A percentile compares a stretch with the other conserved stretches of the same genome.
These are phyloP conservation scores for Penicillium brasilianum DNA, from an alignment of 2,329 filamentous ascomycete species.

Conservation along the genomic window DNA sequence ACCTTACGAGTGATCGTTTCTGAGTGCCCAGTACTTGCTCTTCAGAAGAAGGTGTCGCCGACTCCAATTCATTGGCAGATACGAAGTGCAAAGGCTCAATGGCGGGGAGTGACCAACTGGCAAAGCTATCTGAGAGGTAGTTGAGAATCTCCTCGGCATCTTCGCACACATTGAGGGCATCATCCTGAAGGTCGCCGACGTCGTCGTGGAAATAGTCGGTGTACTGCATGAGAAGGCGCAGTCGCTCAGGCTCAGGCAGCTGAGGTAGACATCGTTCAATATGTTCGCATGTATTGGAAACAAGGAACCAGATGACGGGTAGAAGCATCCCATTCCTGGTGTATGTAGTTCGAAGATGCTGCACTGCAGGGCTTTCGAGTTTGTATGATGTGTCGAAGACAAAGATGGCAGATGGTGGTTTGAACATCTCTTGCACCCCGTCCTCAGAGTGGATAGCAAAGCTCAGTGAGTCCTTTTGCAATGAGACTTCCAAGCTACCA, in stretches of 20 bases:
- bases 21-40: slow-evolving; percentile 26
- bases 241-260: slow-evolving; percentile 38
- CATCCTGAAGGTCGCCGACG: slow-evolving; percentile 49
- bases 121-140: slow-evolving; percentile 43
- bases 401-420: slow-evolving; percentile 47
- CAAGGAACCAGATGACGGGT: slow-evolving; percentile 51
- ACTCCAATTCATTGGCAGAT: slow-evolving; percentile 35
- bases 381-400: slow-evolving; percentile 52
- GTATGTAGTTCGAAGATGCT: slow-evolving; percentile 46
- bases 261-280: slow-evolving; percentile 51
- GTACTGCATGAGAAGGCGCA: slow-evolving; percentile 43
- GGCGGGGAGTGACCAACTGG: slow-evolving; percentile 44
- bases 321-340: slow-evolving; percentile 42
- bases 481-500: slow-evolving; percentile 42
- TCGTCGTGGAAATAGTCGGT: slow-evolving; percentile 39
- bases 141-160: slow-evolving; percentile 46
- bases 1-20: slow-evolving; percentile 42
- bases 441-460: slow-evolving; percentile 44
- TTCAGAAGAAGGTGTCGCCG: slow-evolving; percentile 25
- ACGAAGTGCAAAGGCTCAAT: slow-evolving; percentile 47
- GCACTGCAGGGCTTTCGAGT: slow-evolving; percentile 44
- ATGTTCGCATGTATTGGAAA: slow-evolving; percentile 55
- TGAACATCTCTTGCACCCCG: slow-evolving; percentile 39
- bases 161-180: slow-evolving; percentile 47
- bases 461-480: slow-evolving; percentile 43